Conservation (phyloP, 768 basidiomycete genomes). For the Ramaria sp. region DNA sequence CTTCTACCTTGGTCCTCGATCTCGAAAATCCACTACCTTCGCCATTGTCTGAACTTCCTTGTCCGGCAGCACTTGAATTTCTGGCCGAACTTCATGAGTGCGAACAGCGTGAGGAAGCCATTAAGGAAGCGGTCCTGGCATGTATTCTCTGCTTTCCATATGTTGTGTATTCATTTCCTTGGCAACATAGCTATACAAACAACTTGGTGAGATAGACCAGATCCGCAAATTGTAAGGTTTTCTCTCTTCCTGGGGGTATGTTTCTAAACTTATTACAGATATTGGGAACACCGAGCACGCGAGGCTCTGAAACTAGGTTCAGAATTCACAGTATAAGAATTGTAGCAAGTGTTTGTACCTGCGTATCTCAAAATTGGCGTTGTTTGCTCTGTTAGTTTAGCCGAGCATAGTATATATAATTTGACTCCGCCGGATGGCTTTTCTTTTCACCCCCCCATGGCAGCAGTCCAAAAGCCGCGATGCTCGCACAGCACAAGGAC, state of each 20-base stretch:
- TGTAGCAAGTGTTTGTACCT: not conserved
- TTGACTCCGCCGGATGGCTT: not conserved
- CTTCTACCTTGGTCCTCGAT: slow-evolving; percentile 33
- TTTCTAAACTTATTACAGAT: slow-evolving; percentile 30
- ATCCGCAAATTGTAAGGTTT: slow-evolving; percentile 66
- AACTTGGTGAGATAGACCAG: slow-evolving; percentile 58
- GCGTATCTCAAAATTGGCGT: not conserved
- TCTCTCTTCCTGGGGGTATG: slow-evolving; percentile 10
- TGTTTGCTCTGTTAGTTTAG: not conserved
- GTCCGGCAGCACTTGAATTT: slow-evolving; percentile 73
- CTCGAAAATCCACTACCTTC: slow-evolving; percentile 66
- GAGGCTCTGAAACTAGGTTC: slow-evolving; percentile 24
- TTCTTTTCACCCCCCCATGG: not conserved
- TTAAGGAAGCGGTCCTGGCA: slow-evolving; percentile 28
- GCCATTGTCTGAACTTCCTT: slow-evolving; percentile 59
- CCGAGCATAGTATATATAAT: not conserved
- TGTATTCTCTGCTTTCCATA: slow-evolving; percentile 1
- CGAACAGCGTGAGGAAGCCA: slow-evolving; percentile 34
- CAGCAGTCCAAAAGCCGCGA: slow-evolving; percentile 52
- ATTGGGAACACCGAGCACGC: slow-evolving; percentile 67
- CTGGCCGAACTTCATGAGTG: slow-evolving; percentile 66
- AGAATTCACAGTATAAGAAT: not conserved
- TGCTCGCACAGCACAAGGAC: slow-evolving; percentile 49
- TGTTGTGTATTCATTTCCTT: too few relatives aligned
- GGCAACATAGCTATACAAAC: slow-evolving; percentile 59